Evolutionary conservation across 148 eudicot genomes (phyloP).

Genomic region (Limonium bicolor): DNA sequence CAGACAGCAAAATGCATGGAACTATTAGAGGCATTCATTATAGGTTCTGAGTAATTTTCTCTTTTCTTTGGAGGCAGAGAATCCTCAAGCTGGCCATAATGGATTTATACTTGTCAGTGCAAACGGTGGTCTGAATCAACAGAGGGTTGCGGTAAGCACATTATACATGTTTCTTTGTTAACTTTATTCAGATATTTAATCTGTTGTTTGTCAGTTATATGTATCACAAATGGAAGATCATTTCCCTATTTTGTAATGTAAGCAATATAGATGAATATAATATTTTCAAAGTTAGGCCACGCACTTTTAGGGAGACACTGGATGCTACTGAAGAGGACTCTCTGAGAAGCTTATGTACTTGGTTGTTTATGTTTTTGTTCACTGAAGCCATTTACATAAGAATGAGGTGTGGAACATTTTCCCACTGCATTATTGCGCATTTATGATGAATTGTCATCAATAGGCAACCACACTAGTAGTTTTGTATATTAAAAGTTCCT

Average conservation of each 20-base stretch:
- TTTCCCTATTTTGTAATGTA: no score
- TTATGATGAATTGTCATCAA: background rate
- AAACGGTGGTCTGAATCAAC: constrained; percentile 96
- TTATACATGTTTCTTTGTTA: background rate
- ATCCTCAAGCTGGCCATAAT: constrained; percentile 24
- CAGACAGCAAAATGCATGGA: background rate
- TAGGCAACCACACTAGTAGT: background rate
- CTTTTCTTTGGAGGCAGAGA: constrained; percentile 29
- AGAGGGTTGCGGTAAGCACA: constrained; percentile 82
- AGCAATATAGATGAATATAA: no score
- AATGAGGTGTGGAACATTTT: background rate
- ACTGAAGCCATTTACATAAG: background rate
- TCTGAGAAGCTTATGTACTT: no score
- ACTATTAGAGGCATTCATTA: background rate
- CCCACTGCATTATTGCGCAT: background rate
- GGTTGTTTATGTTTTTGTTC: no score
- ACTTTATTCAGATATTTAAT: no score
- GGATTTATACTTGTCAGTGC: constrained; percentile 80
- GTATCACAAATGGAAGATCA: no score
- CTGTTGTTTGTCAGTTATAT: no score
- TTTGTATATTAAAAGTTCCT: no score
- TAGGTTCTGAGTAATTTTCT: background rate
- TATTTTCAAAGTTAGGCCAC: background rate
- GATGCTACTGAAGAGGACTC: no score
- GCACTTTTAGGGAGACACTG: no score